Percentiles rank a stretch among this genome's conserved stretches.
Evolutionary conservation across 1,284 basidiomycete species (phyloP).

Genomic region (Apiotrichum sp.): DNA sequence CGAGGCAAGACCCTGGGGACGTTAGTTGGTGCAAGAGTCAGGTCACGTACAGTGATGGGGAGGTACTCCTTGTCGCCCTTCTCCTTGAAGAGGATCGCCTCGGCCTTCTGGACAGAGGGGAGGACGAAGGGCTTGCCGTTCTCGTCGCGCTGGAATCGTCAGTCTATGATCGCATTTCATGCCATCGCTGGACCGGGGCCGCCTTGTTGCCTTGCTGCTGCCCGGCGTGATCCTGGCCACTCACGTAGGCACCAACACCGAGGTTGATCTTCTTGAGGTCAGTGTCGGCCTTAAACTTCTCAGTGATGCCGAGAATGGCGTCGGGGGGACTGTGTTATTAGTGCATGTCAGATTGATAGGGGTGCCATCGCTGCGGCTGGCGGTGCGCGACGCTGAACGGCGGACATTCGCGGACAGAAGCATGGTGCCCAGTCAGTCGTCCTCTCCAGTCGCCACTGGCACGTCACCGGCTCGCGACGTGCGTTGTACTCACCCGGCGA

Average conservation of each 20-base stretch:
- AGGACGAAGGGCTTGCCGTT: conserved; percentile 94
- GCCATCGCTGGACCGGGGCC: too few species aligned
- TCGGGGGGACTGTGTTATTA: conserved; percentile 13
- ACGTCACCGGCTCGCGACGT: too few species aligned
- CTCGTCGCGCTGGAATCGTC: conserved; percentile 69
- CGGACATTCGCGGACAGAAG: too few species aligned
- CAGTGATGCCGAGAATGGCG: conserved; percentile 34
- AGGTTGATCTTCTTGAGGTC: conserved; percentile 92
- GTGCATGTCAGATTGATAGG: background rate
- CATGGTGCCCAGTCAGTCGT: too few species aligned
- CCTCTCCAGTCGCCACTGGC: too few species aligned
- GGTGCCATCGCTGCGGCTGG: too few species aligned
- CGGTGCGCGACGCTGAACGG: too few species aligned
- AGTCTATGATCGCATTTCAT: background rate
- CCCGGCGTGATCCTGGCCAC: background rate
- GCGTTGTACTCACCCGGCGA: conserved; percentile 14
- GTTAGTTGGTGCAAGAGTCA: background rate
- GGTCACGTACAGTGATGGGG: conserved; percentile 64
- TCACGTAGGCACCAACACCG: conserved; percentile 62
- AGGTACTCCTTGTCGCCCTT: conserved; percentile 96
- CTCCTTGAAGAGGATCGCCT: conserved; percentile 55
- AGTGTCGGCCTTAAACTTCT: conserved; percentile 69
- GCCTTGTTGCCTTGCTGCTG: too few species aligned
- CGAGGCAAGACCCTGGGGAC: conserved; percentile 57
- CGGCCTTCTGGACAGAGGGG: conserved; percentile 75